Evolutionary conservation across 2,329 filamentous ascomycete species (phyloP), one percentile per base, ranked within the genome.

Genomic region (Laburnicola sp.): DNA sequence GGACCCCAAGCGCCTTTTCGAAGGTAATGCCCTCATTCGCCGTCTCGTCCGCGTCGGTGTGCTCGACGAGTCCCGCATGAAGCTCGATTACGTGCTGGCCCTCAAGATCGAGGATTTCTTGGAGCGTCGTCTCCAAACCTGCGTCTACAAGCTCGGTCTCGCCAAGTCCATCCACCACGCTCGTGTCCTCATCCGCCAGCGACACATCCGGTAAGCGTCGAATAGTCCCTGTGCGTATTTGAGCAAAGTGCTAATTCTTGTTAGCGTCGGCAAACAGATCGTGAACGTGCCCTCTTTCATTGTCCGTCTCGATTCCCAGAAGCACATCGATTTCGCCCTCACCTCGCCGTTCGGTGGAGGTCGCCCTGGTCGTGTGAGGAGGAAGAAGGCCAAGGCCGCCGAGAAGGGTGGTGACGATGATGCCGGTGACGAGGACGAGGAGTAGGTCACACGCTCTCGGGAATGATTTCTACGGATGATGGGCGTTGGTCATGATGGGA

Each of bases 151-250:
- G 89, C 92, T 99, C 73, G 94, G 94, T 75, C 91, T 99, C 62
- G 94, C 94, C 83, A 99, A 99, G 90, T 96, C 92, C 60, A 97
- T 99, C 82, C 94, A 99, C 85, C 94, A 99, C 86, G 94, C 94
- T 72, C 93, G 94, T 90, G 94, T 99, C 76, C 87, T 99, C 72
- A 99, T 99, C 85, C 91, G 91, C 79, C 94, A 99, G 86, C 89
- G 94, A 76, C 94, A 99, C 86, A 99, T 99, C 82, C 94, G 84
- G 80, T 83, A 76, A 53, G 78, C 58, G 45, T 26, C 30, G 21
- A 16, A 3, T 7, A 11, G 21, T 16, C 3, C 11, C 1, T 8
- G 11, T n/a, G 42, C 45, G 37, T 27, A 45, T 36, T 23, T 16
- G 10, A 45, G 60, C 65, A 60, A 67, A 54, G 49, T 39, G 23